Base-by-base conservation (phyloP, 345 rosid genomes). In the Euphorbia peplus region DNA sequence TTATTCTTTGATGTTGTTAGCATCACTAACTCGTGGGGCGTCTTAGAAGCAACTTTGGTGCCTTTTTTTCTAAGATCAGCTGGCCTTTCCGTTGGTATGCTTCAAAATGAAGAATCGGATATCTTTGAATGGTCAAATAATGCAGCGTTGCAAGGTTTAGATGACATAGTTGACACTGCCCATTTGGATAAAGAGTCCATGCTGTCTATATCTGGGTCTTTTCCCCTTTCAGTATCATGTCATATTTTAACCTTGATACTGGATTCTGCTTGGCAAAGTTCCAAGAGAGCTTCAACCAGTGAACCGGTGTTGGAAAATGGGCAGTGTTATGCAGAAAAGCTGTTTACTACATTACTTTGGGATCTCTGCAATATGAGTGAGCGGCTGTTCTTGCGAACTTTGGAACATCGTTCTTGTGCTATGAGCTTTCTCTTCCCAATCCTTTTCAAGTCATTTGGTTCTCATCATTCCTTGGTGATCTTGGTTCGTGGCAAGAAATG, bases 391-490 rank as follows among this genome's bases (percentile, higher is more conserved):
- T 80, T 82, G 41, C 88, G 75, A 79, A 81, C 85, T 74, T 76
- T 72, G 61, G 95, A 93, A 72, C 89, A 82, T 60, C 90, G 97
- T 70, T 86, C 98, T 0, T 93, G 92, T 75, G 76, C 89, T 73
- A 75, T 87, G 79, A 79, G 85, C 70, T 82, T 86, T 76, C 83
- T 91, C 46, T 86, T 93, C 18, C 97, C 97, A 52, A 68, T 74
- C 66, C 70, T 93, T 73, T 87, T 88, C 70, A 89, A 85, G 79
- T 82, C 85, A 47, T 89, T 91, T 75, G 70, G 68, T 68, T 73
- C 65, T 69, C 80, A 58, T 28, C 25, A 57, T 55, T 70, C 82
- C 64, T 42, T 85, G 67, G 74, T 80, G 56, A 71, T 85, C 66
- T 76, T 83, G 50, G 66, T 73, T 77, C 76, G 68, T 26, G 86